Evolutionary conservation across 2,329 filamentous ascomycete genomes (phyloP), one percentile per base, ranked within the genome.

Genomic region (Aspergillus pseudotamarii): DNA sequence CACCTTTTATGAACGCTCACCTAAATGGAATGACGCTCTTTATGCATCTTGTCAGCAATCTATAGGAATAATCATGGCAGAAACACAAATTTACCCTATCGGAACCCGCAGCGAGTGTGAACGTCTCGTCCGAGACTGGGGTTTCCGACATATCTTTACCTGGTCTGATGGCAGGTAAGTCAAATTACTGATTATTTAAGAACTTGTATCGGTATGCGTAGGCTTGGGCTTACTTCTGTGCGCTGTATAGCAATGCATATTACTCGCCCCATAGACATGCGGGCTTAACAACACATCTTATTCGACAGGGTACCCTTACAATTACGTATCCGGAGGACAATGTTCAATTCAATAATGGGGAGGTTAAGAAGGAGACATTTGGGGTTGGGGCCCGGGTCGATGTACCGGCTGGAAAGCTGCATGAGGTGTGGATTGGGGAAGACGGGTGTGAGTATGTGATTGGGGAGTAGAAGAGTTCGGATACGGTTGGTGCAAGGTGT

Each of bases 401-500:
- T 75, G 86, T 89, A 0, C 83, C 85, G 28, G 85, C 84, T 0
- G 79, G 81, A 2, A 82, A 82, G 67, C 61, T 82, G 26, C 86
- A 89, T 70, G 85, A 89, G 73, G 86, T 89, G 1, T 88, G 86
- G 86, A 84, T 89, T 66, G 86, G 87, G 0, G 66, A 75, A 9
- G 78, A 83, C 46, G 86, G 86, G 1, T 88, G 86, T 73, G 86
- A 85, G 64, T 87, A 87, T 78, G 84, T 88, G 30, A 87, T 88
- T 72, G 85, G 85, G 28, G 85, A 88, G 69, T 85, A 70, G 46
- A 43, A 4, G 23, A 3, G 8, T 28, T 19, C 11, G 32, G 14
- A 36, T 54, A 45, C 58, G n/a, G 34, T 21, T 2, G 6, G 14
- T 51, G 19, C 16, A 51, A 6, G 16, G 16, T 28, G 30, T 10